phyloP scores from a whole-genome alignment of 2,329 filamentous ascomycete genomes.

The Rhynchosporium graminicola region DNA sequence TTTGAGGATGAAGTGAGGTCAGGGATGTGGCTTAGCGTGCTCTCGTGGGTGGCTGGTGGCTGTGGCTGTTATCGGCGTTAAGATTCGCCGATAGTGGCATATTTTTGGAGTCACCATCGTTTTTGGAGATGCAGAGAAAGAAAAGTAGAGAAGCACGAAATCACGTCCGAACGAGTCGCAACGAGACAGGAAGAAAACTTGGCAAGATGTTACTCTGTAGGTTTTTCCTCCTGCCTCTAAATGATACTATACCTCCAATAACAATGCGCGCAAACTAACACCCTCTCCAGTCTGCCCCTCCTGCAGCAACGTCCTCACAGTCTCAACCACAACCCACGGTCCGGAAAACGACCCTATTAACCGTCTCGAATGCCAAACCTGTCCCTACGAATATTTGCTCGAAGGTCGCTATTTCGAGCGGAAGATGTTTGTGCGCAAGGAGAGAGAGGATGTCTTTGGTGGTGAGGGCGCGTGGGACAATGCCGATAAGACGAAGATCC shows the following conservation, averaged over 20 bases:
- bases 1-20: constrained; percentile 5
- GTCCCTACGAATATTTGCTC: constrained; percentile 87
- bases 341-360: constrained; percentile 52
- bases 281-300: constrained; percentile 68
- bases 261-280: constrained; percentile 19
- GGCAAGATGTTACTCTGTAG: constrained; percentile 68
- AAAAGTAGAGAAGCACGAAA: neutral
- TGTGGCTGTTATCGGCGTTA: neutral
- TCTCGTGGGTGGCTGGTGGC: neutral
- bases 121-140: neutral
- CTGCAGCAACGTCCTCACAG: constrained; percentile 82
- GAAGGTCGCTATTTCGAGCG: constrained; percentile 78
- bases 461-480: constrained; percentile 89
- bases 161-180: neutral
- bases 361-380: constrained; percentile 92
- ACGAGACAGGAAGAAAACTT: neutral
- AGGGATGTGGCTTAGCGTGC: constrained; percentile 8
- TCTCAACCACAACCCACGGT: constrained; percentile 48
- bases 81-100: constrained; percentile 17
- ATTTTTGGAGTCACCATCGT: constrained; percentile 2
- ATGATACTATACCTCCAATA: neutral
- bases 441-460: constrained; percentile 87
- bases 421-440: constrained; percentile 76
- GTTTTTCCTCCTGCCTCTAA: constrained; percentile 23
- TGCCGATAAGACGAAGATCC: constrained; percentile 78